These are phyloP conservation scores for Cryptomeria japonica DNA, from an alignment of 75 land plant species.

Conservation along the genomic window DNA sequence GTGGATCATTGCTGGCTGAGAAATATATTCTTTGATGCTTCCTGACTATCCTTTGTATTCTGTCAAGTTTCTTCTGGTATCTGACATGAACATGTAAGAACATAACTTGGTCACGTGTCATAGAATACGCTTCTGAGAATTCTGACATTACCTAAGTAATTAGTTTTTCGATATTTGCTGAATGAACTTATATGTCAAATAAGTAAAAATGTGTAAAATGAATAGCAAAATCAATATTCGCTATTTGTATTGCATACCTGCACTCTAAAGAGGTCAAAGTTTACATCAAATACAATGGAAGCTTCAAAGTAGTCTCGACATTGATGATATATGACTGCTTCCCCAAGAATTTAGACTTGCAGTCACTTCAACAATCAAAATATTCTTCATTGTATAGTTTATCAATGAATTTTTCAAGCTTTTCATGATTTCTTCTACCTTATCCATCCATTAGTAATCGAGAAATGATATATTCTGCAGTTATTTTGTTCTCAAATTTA, in stretches of 20 bases:
- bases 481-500: not conserved
- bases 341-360: not conserved
- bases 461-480: not conserved
- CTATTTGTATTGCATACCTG: not conserved
- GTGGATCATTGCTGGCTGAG: not conserved
- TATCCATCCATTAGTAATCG: not conserved
- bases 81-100: not conserved
- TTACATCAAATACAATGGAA: not conserved
- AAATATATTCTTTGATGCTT: not conserved
- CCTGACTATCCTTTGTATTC: not conserved
- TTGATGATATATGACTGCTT: not conserved
- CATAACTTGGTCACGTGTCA: not conserved
- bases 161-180: not conserved
- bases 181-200: no score
- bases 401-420: not conserved
- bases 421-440: not conserved
- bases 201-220: not conserved
- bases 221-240: not conserved
- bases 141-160: not conserved
- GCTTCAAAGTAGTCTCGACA: not conserved
- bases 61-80: not conserved
- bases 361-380: not conserved
- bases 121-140: not conserved
- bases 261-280: conserved; percentile 1
- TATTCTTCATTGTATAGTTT: not conserved